These are phyloP conservation scores for Leccinum disarticulatum DNA, from an alignment of 768 basidiomycete genomes.

Conservation along the genomic window DNA sequence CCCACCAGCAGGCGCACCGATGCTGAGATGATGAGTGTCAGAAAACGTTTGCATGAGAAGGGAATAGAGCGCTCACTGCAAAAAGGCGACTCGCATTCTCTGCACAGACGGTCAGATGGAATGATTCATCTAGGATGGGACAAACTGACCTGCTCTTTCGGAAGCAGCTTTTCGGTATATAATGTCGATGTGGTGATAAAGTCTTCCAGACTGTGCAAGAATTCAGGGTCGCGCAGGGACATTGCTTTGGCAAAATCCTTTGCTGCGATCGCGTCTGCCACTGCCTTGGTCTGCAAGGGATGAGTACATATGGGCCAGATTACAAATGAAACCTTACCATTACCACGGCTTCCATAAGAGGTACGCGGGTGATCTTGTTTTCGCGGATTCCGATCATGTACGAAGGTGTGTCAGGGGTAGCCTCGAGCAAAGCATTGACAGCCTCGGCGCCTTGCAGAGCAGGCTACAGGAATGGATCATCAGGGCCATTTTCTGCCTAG, in stretches of 20 bases:
- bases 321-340: slow-evolving; percentile 48
- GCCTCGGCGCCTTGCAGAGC: slow-evolving; percentile 97
- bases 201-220: slow-evolving; percentile 81
- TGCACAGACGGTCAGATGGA: slow-evolving; percentile 30
- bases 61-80: slow-evolving; percentile 61
- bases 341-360: slow-evolving; percentile 89
- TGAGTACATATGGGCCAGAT: slow-evolving; percentile 4
- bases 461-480: slow-evolving; percentile 51
- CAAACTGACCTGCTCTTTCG: slow-evolving; percentile 43
- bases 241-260: slow-evolving; percentile 88
- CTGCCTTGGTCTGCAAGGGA: slow-evolving; percentile 71
- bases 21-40: slow-evolving; percentile 44
- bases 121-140: not conserved
- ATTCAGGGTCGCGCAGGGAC: slow-evolving; percentile 88
- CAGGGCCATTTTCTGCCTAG: slow-evolving; percentile 1
- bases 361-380: slow-evolving; percentile 92
- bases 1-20: slow-evolving; percentile 96
- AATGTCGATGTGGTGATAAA: slow-evolving; percentile 74
- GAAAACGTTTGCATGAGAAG: not conserved
- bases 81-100: slow-evolving; percentile 78
- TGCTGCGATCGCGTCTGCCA: slow-evolving; percentile 75
- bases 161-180: slow-evolving; percentile 52
- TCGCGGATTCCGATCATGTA: slow-evolving; percentile 97
- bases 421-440: slow-evolving; percentile 80
- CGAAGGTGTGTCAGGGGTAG: slow-evolving; percentile 87